phyloP scores from a whole-genome alignment of 345 rosid species.

The Rhodamnia argentea region DNA sequence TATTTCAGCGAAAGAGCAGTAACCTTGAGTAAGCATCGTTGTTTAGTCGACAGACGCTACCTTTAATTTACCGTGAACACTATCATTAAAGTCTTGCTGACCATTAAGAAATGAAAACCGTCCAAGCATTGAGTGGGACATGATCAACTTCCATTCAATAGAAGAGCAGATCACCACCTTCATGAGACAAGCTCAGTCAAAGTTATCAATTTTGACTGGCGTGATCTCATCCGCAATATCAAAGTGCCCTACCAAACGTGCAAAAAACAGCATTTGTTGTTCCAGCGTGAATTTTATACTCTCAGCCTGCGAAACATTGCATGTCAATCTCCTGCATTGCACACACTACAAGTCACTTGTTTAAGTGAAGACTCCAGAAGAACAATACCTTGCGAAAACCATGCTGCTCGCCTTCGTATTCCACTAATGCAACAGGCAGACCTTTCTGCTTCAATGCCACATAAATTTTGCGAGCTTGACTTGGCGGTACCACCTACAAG shows the following conservation, averaged over 20 bases:
- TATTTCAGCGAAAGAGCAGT: too few species aligned
- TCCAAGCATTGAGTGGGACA: too few species aligned
- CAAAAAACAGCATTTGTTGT: conserved; percentile 88
- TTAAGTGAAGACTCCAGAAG: not conserved
- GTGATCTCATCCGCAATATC: conserved; percentile 62
- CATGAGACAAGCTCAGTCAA: conserved; percentile 23
- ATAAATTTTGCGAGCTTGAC: conserved; percentile 83
- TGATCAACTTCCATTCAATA: too few species aligned
- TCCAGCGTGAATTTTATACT: conserved; percentile 84
- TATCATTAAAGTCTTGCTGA: too few species aligned
- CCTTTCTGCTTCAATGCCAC: conserved; percentile 71
- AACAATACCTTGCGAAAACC: conserved; percentile 83
- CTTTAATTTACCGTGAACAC: too few species aligned
- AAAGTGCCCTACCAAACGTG: conserved; percentile 59
- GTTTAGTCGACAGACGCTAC: too few species aligned
- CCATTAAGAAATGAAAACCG: too few species aligned
- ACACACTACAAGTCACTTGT: not conserved
- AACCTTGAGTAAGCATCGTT: too few species aligned
- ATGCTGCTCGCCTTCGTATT: conserved; percentile 93
- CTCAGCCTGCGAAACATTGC: conserved; percentile 47
- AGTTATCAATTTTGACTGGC: conserved; percentile 69
- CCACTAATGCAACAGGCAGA: conserved; percentile 88
- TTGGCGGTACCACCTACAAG: conserved; percentile 76
- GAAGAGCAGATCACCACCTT: not conserved
- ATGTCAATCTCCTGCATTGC: not conserved